These are phyloP conservation scores for Arthrinium phaeospermum DNA, from an alignment of 2,329 filamentous ascomycete species.

Conservation along the genomic window DNA sequence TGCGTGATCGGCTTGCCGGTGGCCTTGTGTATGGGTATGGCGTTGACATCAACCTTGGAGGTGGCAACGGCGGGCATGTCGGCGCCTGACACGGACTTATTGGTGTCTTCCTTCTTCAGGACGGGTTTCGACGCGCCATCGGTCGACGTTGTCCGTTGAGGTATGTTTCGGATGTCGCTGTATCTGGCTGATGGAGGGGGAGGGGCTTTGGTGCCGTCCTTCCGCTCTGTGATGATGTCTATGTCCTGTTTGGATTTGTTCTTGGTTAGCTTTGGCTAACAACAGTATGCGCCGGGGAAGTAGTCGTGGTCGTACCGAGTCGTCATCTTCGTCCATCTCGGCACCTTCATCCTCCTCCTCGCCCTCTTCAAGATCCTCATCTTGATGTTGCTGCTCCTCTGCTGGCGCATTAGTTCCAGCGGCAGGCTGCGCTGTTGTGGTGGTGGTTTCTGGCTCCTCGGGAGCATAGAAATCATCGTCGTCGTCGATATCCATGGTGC, in stretches of 20 bases:
- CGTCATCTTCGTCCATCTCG: slow-evolving; percentile 61
- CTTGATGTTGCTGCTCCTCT: slow-evolving; percentile 41
- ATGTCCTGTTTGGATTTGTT: slow-evolving; percentile 55
- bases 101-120: slow-evolving; percentile 52
- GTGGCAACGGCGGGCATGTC: slow-evolving; percentile 68
- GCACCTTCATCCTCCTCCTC: slow-evolving; percentile 68
- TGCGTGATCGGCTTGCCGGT: slow-evolving; percentile 83
- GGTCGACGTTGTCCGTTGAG: slow-evolving; percentile 61
- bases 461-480: slow-evolving; percentile 71
- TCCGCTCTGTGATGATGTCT: slow-evolving; percentile 71
- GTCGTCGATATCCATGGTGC: slow-evolving; percentile 69
- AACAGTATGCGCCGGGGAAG: neutral
- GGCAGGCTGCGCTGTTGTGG: slow-evolving; percentile 32
- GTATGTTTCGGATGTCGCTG: slow-evolving; percentile 70
- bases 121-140: slow-evolving; percentile 54
- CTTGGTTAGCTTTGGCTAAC: neutral
- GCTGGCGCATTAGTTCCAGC: slow-evolving; percentile 36
- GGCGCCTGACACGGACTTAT: slow-evolving; percentile 35
- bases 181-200: slow-evolving; percentile 65
- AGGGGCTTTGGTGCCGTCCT: slow-evolving; percentile 66
- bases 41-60: slow-evolving; percentile 85
- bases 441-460: slow-evolving; percentile 52
- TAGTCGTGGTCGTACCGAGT: slow-evolving; percentile 11
- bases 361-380: slow-evolving; percentile 66
- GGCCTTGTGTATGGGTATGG: slow-evolving; percentile 77